phyloP scores from a whole-genome alignment of 192 early-diverging fungal species.

The Entomortierella parvispora region DNA sequence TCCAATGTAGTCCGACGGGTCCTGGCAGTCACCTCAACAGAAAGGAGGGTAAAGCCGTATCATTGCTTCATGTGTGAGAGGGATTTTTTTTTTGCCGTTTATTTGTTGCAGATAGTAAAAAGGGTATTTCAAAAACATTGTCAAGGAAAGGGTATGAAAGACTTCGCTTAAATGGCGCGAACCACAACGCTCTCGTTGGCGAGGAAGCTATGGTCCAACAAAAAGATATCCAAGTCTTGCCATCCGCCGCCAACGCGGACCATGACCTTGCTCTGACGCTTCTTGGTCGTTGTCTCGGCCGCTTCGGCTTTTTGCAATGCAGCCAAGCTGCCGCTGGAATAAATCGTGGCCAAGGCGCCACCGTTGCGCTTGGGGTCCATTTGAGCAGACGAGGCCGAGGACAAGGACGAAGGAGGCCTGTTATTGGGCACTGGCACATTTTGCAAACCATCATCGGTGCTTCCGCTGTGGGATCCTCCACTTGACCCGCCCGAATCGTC shows the following conservation, averaged over 20 bases:
- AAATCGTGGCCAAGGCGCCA: too few species aligned
- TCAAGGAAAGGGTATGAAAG: too few species aligned
- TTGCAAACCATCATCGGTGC: constrained; percentile 7
- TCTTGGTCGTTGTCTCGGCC: neutral
- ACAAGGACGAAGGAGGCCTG: neutral
- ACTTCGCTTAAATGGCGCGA: neutral
- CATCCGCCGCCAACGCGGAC: constrained; percentile 68
- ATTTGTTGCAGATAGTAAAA: neutral
- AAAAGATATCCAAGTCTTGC: constrained; percentile 68
- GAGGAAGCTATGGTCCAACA: constrained; percentile 54
- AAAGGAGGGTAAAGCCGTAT: too few species aligned
- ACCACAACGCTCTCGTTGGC: constrained; percentile 6
- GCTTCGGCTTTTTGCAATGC: too few species aligned
- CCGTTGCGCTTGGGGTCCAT: too few species aligned
- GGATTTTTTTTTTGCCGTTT: neutral
- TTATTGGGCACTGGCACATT: constrained; percentile 5
- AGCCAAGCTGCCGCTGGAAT: too few species aligned
- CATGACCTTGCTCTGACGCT: constrained; percentile 59
- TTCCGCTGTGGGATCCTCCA: constrained; percentile 12
- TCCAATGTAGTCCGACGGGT: too few species aligned
- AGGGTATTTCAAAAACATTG: neutral
- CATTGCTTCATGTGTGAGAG: too few species aligned
- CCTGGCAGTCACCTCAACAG: too few species aligned
- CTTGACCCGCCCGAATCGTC: constrained; percentile 25
- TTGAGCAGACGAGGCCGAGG: neutral